Evolutionary conservation across 257 asterid species (phyloP).

Genomic region (Fraxinus anomala): DNA sequence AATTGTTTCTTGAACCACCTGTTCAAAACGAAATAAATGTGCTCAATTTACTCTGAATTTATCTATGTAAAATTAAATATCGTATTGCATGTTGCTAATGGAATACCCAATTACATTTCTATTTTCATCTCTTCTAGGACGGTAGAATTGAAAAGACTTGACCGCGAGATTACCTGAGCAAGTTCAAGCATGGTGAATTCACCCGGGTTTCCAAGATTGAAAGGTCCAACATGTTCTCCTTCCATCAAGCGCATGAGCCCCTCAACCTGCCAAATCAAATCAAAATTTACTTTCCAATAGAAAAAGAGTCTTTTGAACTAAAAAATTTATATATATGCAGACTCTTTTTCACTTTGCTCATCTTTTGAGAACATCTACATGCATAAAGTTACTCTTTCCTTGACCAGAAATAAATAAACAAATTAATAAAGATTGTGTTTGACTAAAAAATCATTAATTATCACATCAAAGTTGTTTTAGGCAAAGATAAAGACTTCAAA

Average conservation of each 20-base stretch:
- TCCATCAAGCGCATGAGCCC: slow-evolving; percentile 96
- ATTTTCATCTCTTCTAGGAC: background rate
- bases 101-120: background rate
- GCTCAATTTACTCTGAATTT: background rate
- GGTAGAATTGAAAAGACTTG: background rate
- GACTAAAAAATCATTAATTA: background rate
- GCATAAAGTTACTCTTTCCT: background rate
- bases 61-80: background rate
- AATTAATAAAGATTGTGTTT: background rate
- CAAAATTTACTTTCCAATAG: background rate
- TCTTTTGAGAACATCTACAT: background rate
- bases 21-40: slow-evolving; percentile 16
- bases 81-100: background rate
- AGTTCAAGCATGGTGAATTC: slow-evolving; percentile 98
- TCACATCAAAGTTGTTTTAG: background rate
- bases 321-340: background rate
- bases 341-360: background rate
- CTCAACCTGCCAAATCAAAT: slow-evolving; percentile 59
- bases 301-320: background rate
- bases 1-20: slow-evolving; percentile 95
- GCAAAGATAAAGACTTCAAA: background rate
- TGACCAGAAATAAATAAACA: background rate
- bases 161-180: slow-evolving; percentile 61
- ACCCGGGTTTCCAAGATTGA: slow-evolving; percentile 96
- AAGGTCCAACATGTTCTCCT: slow-evolving; percentile 98